Conservation (phyloP, 352 stramenopile genomes). For the Phytophthora kernoviae region DNA sequence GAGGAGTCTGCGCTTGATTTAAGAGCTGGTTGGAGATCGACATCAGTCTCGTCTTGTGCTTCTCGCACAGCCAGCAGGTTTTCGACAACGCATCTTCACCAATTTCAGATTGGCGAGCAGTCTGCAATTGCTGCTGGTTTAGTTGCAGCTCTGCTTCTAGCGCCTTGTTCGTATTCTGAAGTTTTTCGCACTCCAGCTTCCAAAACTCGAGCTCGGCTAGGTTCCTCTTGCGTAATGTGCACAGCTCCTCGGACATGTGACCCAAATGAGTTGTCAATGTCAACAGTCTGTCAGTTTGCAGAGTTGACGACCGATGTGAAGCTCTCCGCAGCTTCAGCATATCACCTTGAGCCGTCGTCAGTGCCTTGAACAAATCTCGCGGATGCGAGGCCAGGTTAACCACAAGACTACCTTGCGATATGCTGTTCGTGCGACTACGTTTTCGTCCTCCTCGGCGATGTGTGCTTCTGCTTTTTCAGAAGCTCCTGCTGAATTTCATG, state of each 20-base stretch:
- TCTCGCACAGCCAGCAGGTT: constrained; percentile 50
- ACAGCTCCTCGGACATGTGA: constrained; percentile 71
- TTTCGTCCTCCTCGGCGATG: constrained; percentile 42
- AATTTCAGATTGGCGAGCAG: constrained; percentile 8
- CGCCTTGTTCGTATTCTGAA: constrained; percentile 56
- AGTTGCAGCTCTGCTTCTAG: constrained; percentile 42
- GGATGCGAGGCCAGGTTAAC: constrained; percentile 63
- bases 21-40: constrained; percentile 52
- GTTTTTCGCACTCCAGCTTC: constrained; percentile 72
- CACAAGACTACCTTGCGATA: constrained; percentile 52
- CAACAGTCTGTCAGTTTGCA: constrained; percentile 67
- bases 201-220: constrained; percentile 63
- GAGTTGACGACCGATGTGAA: constrained; percentile 51
- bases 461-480: constrained; percentile 48
- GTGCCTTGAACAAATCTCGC: constrained; percentile 66
- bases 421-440: constrained; percentile 64
- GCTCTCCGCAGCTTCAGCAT: constrained; percentile 46
- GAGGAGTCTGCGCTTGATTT: constrained; percentile 6
- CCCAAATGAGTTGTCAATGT: constrained; percentile 66
- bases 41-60: constrained; percentile 56
- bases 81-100: not conserved
- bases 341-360: constrained; percentile 51
- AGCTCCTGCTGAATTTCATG: constrained; percentile 54
- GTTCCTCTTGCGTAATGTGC: constrained; percentile 69
- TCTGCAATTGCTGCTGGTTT: constrained; percentile 34